Conservation (phyloP, 352 stramenopile species). For the Globisporangium abappressorium region DNA sequence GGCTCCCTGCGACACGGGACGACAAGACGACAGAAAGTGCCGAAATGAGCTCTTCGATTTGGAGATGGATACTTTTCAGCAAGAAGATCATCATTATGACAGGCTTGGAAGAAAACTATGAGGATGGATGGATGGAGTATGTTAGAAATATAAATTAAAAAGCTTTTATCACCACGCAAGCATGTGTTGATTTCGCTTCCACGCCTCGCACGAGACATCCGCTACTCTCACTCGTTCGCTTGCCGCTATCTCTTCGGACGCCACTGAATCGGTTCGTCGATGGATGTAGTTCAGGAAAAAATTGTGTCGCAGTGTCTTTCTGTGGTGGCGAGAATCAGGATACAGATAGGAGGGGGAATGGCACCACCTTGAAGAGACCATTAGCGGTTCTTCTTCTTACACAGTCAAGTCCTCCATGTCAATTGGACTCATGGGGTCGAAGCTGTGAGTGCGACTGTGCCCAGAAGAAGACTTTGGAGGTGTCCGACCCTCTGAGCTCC, state of each 20-base stretch:
- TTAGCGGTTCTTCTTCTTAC: neutral
- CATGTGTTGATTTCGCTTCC: neutral
- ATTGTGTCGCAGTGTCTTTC: neutral
- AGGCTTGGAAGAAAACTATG: neutral
- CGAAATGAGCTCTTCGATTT: conserved; percentile 1
- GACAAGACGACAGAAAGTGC: neutral
- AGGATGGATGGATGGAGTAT: neutral
- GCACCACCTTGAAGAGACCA: neutral
- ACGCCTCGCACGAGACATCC: neutral
- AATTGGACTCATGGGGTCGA: conserved; percentile 20
- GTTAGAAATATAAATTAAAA: conserved; percentile 2
- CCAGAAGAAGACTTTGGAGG: conserved; percentile 6
- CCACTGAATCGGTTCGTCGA: neutral
- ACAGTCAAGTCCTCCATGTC: conserved; percentile 30
- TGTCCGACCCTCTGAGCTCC: conserved; percentile 12
- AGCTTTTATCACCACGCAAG: neutral
- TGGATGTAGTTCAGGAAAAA: neutral
- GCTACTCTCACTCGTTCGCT: too few species aligned
- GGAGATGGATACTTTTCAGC: neutral
- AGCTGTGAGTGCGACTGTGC: conserved; percentile 14
- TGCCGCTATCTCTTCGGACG: too few species aligned
- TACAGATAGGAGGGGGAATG: conserved; percentile 2
- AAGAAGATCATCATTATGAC: neutral
- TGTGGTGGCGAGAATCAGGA: conserved; percentile 4
- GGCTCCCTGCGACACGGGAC: neutral